Evolutionary conservation across 257 asterid genomes (phyloP), one percentile per base, ranked within the genome.

Genomic region (Vinca minor): DNA sequence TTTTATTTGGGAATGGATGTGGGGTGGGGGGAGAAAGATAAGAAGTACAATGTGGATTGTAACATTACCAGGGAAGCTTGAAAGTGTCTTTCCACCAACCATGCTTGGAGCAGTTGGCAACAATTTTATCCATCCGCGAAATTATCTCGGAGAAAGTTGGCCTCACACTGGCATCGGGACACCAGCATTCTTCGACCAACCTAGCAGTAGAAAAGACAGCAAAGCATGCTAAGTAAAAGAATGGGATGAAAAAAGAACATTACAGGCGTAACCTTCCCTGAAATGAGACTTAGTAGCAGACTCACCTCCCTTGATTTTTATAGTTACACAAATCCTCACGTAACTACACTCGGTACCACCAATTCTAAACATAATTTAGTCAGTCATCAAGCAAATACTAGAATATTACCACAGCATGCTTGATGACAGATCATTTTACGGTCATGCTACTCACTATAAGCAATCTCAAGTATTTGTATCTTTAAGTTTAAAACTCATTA

Each of bases 61-160:
- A 63, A 62, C n/a, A 69, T 21, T 86, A 91, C 99, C 99, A 93
- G 23, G 96, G 96, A 65, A 89, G 91, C 73, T 85, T 93, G 81
- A 93, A 86, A 50, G 99, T 81, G 76, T 93, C 99, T 74, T 93
- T 93, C 96, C 96, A 89, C 96, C 97, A 87, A 69, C 97, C 97
- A 55, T 89, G 91, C 71, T 84, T 93, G 11, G 96, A 70, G 73
- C 97, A 80, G 72, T 76, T 83, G 58, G 65, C 60, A 36, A 84
- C 84, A 52, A 89, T 93, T 71, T 66, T 89, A 67, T 89, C 87
- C 80, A 87, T 59, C 35, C 96, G 83, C 18, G 76, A 47, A 56
- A 93, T 87, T 76, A 89, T 81, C 79, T 89, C 88, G 1, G 85
- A 62, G 71, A 93, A 93, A 35, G 80, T 73, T 12, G 99, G 97